Percentiles rank a stretch among this genome's conserved stretches.
Conservation (phyloP, 441 rosid species). For the Breynia disticha region DNA sequence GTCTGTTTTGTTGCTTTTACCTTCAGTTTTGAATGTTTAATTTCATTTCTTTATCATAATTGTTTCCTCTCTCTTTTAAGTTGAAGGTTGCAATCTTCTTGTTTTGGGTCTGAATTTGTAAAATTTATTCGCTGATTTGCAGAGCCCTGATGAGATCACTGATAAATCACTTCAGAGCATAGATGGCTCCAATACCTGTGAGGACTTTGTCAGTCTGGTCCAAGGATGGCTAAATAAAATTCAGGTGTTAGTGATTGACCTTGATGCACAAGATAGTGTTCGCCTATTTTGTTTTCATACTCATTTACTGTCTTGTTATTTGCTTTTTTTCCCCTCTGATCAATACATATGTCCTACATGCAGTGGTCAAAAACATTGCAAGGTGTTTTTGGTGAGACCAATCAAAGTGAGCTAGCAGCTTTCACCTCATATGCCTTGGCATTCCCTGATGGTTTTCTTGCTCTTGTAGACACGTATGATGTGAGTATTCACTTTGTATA, state of each 20-base stretch:
- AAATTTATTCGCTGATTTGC: slow-evolving; percentile 22
- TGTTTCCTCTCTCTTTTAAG: not conserved
- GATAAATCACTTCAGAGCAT: slow-evolving; percentile 48
- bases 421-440: slow-evolving; percentile 87
- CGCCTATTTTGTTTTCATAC: not conserved
- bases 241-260: slow-evolving; percentile 35
- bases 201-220: slow-evolving; percentile 70
- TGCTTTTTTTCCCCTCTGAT: slow-evolving; percentile 6
- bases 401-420: slow-evolving; percentile 89
- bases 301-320: not conserved
- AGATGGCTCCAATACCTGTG: slow-evolving; percentile 58
- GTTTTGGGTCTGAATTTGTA: not conserved
- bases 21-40: not conserved
- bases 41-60: not conserved
- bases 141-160: slow-evolving; percentile 75
- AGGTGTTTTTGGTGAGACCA: slow-evolving; percentile 69
- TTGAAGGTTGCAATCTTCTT: not conserved
- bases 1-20: not conserved
- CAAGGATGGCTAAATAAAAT: slow-evolving; percentile 71
- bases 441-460: slow-evolving; percentile 66
- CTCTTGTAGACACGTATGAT: slow-evolving; percentile 92
- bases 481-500: slow-evolving; percentile 35
- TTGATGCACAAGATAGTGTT: not conserved
- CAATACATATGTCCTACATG: slow-evolving; percentile 21
- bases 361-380: slow-evolving; percentile 50